These are phyloP conservation scores for Stagonosporopsis chrysanthemi DNA, from an alignment of 2,329 filamentous ascomycete species.

Conservation along the genomic window DNA sequence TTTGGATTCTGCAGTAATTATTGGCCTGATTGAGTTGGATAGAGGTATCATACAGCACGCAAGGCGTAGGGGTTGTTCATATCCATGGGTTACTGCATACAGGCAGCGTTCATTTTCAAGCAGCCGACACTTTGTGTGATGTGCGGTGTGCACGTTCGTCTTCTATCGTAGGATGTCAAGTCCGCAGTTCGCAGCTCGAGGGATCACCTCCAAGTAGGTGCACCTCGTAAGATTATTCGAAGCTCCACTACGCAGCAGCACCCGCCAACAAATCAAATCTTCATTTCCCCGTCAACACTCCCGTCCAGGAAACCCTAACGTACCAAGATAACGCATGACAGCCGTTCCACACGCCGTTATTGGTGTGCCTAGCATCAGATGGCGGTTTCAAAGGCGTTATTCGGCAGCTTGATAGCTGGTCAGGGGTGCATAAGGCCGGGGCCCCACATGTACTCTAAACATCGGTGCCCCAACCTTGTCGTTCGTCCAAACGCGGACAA, in stretches of 20 bases:
- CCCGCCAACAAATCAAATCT: constrained; percentile 8
- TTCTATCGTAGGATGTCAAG: background rate
- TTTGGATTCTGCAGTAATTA: constrained; percentile 18
- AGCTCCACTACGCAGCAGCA: constrained; percentile 3
- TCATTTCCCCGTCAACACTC: background rate
- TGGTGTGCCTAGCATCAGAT: constrained; percentile 14
- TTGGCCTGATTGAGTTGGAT: constrained; percentile 5
- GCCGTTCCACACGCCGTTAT: constrained; percentile 12
- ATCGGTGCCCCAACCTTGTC: constrained; percentile 10
- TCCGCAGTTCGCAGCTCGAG: background rate
- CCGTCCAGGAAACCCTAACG: constrained; percentile 1
- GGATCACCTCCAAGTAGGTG: background rate
- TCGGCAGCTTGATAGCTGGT: constrained; percentile 17
- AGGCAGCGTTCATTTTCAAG: background rate
- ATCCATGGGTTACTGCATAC: constrained; percentile 4
- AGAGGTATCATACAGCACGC: constrained; percentile 13
- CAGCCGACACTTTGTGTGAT: background rate
- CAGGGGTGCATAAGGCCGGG: constrained; percentile 6
- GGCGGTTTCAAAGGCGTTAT: constrained; percentile 15
- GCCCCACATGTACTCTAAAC: constrained; percentile 8
- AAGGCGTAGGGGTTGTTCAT: constrained; percentile 10
- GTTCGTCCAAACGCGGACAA: constrained; percentile 18
- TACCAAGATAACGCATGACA: constrained; percentile 14
- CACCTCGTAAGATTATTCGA: background rate
- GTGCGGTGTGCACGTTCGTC: background rate